Evolutionary conservation across 352 stramenopile species (phyloP).

Genomic region (Phytophthora podocarpi): DNA sequence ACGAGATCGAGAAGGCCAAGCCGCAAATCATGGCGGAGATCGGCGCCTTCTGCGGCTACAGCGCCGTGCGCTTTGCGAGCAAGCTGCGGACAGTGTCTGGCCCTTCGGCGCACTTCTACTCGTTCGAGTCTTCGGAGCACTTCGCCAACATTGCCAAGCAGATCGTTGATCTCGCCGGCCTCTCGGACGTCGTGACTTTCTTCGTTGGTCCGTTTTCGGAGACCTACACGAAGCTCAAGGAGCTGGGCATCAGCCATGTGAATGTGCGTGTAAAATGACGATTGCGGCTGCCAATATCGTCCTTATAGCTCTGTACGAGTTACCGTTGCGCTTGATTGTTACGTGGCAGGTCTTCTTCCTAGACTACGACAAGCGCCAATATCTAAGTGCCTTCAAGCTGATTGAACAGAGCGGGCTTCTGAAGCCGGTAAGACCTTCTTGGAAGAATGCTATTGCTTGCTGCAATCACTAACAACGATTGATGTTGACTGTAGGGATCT

Average conservation of each 20-base stretch:
- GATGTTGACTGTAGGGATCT: constrained; percentile 14
- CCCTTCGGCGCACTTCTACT: constrained; percentile 38
- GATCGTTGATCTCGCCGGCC: constrained; percentile 30
- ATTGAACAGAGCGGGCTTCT: constrained; percentile 40
- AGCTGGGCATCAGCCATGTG: constrained; percentile 25
- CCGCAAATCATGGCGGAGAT: constrained; percentile 53
- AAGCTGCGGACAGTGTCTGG: constrained; percentile 25
- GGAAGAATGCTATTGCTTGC: too few species aligned
- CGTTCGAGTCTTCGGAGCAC: constrained; percentile 46
- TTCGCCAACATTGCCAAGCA: constrained; percentile 39
- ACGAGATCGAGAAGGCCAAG: constrained; percentile 32
- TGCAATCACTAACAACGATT: not conserved
- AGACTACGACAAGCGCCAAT: constrained; percentile 38
- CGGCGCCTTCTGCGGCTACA: constrained; percentile 52
- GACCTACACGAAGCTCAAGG: constrained; percentile 35
- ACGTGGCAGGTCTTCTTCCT: constrained; percentile 47
- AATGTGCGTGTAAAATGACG: constrained; percentile 33
- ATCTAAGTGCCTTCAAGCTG: constrained; percentile 36
- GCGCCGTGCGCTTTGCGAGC: constrained; percentile 47
- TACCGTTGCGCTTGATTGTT: too few species aligned
- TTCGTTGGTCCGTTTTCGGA: constrained; percentile 36
- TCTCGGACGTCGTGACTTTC: constrained; percentile 37
- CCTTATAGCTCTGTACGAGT: too few species aligned
- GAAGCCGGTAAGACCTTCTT: constrained; percentile 26
- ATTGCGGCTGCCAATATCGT: too few species aligned